Evolutionary conservation across 2,329 filamentous ascomycete species (phyloP).

Genomic region (Diplodia sapinea): DNA sequence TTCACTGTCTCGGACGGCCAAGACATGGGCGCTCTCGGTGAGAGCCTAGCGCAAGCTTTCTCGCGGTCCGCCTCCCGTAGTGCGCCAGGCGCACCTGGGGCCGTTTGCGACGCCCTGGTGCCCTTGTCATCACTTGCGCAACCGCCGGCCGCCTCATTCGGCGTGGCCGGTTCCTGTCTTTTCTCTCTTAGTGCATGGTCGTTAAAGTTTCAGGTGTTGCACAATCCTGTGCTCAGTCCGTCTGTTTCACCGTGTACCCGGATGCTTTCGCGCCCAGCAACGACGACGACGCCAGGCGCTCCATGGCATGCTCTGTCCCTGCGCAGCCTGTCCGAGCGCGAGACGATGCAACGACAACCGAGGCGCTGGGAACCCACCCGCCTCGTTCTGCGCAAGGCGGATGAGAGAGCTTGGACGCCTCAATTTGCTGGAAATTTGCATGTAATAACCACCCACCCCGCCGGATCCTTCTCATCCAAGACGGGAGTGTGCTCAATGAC

Average conservation of each 20-base stretch:
- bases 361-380: slow-evolving; percentile 7
- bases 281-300: not conserved
- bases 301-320: slow-evolving; percentile 12
- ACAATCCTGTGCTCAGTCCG: slow-evolving; percentile 5
- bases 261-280: not conserved
- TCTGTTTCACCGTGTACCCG: slow-evolving; percentile 18
- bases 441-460: slow-evolving; percentile 21
- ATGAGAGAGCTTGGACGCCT: slow-evolving; percentile 16
- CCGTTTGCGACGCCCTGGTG: not conserved
- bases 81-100: not conserved
- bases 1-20: not conserved
- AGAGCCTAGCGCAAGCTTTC: not conserved
- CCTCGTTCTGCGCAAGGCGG: slow-evolving; percentile 6
- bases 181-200: not conserved
- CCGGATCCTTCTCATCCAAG: slow-evolving; percentile 13
- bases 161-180: not conserved
- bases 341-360: slow-evolving; percentile 4
- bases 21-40: not conserved
- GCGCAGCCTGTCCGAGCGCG: slow-evolving; percentile 3
- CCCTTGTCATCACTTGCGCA: slow-evolving; percentile 1
- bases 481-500: slow-evolving; percentile 1
- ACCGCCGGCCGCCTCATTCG: not conserved
- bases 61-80: slow-evolving; percentile 11
- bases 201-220: not conserved
- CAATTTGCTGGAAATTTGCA: slow-evolving; percentile 28